Evolutionary conservation across 176 grass and related monocot genomes (phyloP).

Genomic region (Eremochloa ophiuroides): DNA sequence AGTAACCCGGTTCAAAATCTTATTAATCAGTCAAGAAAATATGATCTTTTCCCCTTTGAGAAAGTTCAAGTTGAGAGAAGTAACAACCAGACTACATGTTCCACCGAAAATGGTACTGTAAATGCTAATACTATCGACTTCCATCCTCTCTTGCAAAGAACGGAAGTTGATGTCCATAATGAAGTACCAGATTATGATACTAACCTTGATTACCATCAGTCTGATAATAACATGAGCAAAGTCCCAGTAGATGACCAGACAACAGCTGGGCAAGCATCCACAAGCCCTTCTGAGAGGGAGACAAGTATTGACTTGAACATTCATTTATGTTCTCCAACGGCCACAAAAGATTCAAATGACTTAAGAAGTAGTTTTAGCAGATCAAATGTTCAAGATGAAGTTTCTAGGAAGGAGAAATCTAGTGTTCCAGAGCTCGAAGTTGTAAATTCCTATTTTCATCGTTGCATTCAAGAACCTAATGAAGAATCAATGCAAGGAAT

Average conservation of each 20-base stretch:
- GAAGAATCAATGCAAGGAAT: conserved; percentile 73
- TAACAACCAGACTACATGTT: conserved; percentile 24
- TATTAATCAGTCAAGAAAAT: conserved; percentile 37
- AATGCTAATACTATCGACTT: conserved; percentile 75
- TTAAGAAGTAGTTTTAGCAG: conserved; percentile 24
- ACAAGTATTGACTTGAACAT: conserved; percentile 83
- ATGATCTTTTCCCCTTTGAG: conserved; percentile 41
- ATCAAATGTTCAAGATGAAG: conserved; percentile 16
- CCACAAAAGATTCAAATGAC: conserved; percentile 28
- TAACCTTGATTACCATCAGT: conserved; percentile 18
- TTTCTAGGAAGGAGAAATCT: conserved; percentile 25
- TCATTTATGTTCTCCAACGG: conserved; percentile 52
- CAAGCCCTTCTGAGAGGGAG: conserved; percentile 43
- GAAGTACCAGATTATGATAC: conserved; percentile 30
- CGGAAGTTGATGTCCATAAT: conserved; percentile 32
- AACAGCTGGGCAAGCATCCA: conserved; percentile 34
- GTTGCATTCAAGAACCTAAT: conserved; percentile 39
- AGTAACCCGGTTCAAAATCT: conserved; percentile 41
- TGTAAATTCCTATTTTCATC: conserved; percentile 34
- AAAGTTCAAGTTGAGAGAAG: conserved; percentile 48
- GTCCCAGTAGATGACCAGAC: conserved; percentile 21
- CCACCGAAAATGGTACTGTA: conserved; percentile 24
- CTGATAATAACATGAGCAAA: conserved; percentile 37
- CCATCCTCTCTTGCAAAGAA: conserved; percentile 85
- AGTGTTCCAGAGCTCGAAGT: conserved; percentile 21